phyloP scores from a whole-genome alignment of 1,139 yeast species.

The Ogataea hybrid region DNA sequence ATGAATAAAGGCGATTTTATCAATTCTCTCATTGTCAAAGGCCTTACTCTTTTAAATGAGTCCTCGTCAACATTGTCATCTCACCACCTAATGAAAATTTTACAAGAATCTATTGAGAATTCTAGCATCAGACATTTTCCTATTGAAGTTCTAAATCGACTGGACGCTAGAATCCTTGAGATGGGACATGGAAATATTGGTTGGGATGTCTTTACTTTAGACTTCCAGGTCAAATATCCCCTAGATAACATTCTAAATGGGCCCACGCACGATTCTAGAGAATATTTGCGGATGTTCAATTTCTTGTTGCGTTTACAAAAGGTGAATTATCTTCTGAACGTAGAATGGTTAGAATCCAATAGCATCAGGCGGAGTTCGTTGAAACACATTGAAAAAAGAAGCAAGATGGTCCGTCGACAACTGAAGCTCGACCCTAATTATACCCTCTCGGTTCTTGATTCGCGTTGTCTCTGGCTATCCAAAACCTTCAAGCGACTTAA shows the following conservation, averaged over 20 bases:
- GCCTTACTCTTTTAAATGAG: constrained; percentile 52
- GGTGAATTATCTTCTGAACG: constrained; percentile 50
- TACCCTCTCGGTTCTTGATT: constrained; percentile 31
- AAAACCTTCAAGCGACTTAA: constrained; percentile 43
- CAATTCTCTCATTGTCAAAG: constrained; percentile 58
- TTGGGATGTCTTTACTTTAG: constrained; percentile 93
- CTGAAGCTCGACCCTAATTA: constrained; percentile 15
- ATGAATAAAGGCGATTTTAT: constrained; percentile 80
- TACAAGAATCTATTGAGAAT: constrained; percentile 63
- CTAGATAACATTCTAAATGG: constrained; percentile 44
- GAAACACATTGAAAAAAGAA: constrained; percentile 26
- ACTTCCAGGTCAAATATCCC: constrained; percentile 67
- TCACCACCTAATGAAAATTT: constrained; percentile 60
- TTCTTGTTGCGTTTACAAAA: constrained; percentile 80
- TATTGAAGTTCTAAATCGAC: constrained; percentile 43
- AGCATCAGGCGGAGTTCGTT: constrained; percentile 30
- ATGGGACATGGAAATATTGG: constrained; percentile 65
- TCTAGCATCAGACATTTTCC: constrained; percentile 53
- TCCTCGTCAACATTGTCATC: constrained; percentile 65
- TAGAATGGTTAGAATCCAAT: constrained; percentile 45
- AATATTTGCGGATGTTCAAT: constrained; percentile 79
- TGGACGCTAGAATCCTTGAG: constrained; percentile 82
- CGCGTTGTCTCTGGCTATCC: constrained; percentile 36
- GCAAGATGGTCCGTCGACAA: constrained; percentile 23
- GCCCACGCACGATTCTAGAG: constrained; percentile 43